Evolutionary conservation across 495 filamentous ascomycete genomes (phyloP).

Genomic region (Talaromyces adpressus): DNA sequence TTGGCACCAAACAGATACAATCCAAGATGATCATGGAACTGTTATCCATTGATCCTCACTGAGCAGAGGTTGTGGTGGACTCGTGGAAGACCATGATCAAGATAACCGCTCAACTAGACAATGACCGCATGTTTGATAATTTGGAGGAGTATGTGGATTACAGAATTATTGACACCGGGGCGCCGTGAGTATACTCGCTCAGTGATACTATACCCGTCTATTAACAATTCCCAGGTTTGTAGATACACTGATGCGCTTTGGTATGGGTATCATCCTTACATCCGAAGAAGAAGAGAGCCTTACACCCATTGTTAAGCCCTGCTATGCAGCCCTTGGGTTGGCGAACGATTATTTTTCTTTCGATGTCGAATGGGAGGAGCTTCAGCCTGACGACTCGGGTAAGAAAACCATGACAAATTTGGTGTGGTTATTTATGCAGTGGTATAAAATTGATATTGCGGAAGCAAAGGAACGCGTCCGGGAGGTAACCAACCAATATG

Average conservation of each 20-base stretch:
- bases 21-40: slow-evolving; percentile 22
- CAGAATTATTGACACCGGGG: slow-evolving; percentile 20
- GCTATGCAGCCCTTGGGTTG: slow-evolving; percentile 18
- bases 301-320: slow-evolving; percentile 13
- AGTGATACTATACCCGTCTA: not conserved
- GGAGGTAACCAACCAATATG: slow-evolving; percentile 13
- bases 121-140: slow-evolving; percentile 13
- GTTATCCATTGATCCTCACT: slow-evolving; percentile 14
- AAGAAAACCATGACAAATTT: slow-evolving; percentile 16
- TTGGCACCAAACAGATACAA: slow-evolving; percentile 19
- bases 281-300: slow-evolving; percentile 10
- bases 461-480: slow-evolving; percentile 13
- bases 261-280: slow-evolving; percentile 16
- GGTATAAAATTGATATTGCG: slow-evolving; percentile 11
- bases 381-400: slow-evolving; percentile 1
- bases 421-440: slow-evolving; percentile 20
- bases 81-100: slow-evolving; percentile 19
- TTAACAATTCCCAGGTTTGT: not conserved
- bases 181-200: slow-evolving; percentile 13
- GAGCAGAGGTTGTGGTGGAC: slow-evolving; percentile 16
- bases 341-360: slow-evolving; percentile 21
- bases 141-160: slow-evolving; percentile 19
- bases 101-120: slow-evolving; percentile 17
- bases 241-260: slow-evolving; percentile 17
- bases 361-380: slow-evolving; percentile 21